Conservation (phyloP, 306 rosid species). For the Myrica gale region DNA sequence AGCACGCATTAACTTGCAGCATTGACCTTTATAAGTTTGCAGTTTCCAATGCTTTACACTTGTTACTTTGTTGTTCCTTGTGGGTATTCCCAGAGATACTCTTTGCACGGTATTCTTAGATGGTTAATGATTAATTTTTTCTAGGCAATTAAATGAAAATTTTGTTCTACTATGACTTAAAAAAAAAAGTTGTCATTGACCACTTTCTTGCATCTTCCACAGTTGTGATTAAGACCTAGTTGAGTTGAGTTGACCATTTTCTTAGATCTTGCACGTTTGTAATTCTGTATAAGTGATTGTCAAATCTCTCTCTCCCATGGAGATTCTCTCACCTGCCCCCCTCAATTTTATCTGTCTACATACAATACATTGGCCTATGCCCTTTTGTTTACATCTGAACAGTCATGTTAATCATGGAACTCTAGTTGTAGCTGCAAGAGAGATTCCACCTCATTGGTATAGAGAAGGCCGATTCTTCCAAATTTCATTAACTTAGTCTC, state of each 20-base stretch:
- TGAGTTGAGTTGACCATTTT: not conserved
- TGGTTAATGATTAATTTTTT: not conserved
- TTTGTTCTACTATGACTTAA: not conserved
- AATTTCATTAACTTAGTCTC: not conserved
- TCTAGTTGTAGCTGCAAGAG: not conserved
- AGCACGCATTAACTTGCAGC: not conserved
- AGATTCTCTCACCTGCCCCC: not conserved
- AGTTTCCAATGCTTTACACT: not conserved
- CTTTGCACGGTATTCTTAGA: not conserved
- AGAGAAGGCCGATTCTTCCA: not conserved
- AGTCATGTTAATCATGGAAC: not conserved
- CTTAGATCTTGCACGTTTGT: not conserved
- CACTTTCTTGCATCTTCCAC: not conserved
- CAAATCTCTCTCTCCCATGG: not conserved
- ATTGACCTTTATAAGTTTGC: not conserved
- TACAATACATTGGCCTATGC: not conserved
- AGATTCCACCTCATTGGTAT: not conserved
- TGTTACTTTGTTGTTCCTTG: not conserved
- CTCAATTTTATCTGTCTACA: conserved; percentile 2
- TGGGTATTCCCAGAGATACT: not conserved
- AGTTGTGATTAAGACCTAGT: not conserved
- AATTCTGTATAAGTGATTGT: not conserved
- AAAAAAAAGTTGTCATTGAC: not conserved
- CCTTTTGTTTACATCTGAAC: conserved; percentile 1
- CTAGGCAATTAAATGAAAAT: too few relatives aligned